These are phyloP conservation scores for Trichoderma semiorbis DNA, from an alignment of 2,329 filamentous ascomycete genomes.

Conservation along the genomic window DNA sequence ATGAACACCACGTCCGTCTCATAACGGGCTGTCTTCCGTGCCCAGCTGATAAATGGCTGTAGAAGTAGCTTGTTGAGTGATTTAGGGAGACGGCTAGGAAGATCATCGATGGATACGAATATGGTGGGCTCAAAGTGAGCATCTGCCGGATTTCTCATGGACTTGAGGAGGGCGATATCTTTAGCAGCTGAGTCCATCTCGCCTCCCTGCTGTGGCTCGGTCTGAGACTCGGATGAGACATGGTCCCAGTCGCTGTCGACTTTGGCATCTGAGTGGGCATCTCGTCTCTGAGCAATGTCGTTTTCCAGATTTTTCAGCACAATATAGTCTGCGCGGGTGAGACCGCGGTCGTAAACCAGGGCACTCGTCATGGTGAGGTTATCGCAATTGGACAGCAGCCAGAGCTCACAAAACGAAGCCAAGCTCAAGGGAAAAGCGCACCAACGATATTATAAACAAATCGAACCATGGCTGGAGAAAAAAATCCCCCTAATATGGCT, in stretches of 20 bases:
- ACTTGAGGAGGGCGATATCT: conserved; percentile 36
- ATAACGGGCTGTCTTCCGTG: conserved; percentile 55
- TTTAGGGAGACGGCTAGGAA: conserved; percentile 34
- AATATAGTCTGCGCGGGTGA: conserved; percentile 41
- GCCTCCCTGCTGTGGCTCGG: not conserved
- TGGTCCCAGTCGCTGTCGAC: conserved; percentile 1
- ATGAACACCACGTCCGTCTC: conserved; percentile 75
- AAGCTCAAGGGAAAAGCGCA: not conserved
- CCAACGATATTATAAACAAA: not conserved
- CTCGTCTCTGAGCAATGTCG: conserved; percentile 31
- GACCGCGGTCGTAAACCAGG: conserved; percentile 37
- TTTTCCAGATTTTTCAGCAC: conserved; percentile 39
- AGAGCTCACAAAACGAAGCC: not conserved
- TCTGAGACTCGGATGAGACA: not conserved
- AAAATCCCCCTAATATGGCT: conserved; percentile 3
- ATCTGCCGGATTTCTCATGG: conserved; percentile 40
- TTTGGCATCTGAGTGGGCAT: not conserved
- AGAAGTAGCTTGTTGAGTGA: conserved; percentile 50
- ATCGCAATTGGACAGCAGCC: not conserved
- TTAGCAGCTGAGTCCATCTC: not conserved
- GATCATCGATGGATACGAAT: conserved; percentile 41
- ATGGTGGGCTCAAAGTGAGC: conserved; percentile 45
- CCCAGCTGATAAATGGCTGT: conserved; percentile 57
- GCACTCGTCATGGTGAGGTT: conserved; percentile 23
- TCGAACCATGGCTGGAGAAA: conserved; percentile 1